phyloP scores from a whole-genome alignment of 192 early-diverging fungal species.

The Coemansia guatemalensis region DNA sequence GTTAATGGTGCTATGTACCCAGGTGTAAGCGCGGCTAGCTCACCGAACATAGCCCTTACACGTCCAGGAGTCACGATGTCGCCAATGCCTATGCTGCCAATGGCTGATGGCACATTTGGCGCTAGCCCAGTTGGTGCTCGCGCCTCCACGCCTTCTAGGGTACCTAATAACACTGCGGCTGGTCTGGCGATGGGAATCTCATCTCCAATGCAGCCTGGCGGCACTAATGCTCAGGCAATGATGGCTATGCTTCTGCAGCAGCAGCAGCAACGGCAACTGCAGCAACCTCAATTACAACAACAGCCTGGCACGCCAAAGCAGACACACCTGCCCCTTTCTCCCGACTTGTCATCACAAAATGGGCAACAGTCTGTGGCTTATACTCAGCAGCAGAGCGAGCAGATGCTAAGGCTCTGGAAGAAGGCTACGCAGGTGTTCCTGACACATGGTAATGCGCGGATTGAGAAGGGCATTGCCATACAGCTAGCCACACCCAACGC shows the following conservation, averaged over 20 bases:
- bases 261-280: constrained; percentile 31
- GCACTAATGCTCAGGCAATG: constrained; percentile 41
- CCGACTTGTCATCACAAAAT: constrained; percentile 15
- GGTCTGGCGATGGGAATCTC: constrained; percentile 12
- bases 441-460: constrained; percentile 44
- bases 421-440: constrained; percentile 44
- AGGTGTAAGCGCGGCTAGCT: constrained; percentile 13
- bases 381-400: constrained; percentile 28
- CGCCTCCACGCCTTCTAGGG: constrained; percentile 11
- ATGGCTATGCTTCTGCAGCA: constrained; percentile 50
- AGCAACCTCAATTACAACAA: constrained; percentile 26
- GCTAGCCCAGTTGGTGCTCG: constrained; percentile 1
- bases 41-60: constrained; percentile 18
- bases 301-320: constrained; percentile 28
- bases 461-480: constrained; percentile 27
- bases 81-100: constrained; percentile 7
- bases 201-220: constrained; percentile 16
- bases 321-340: constrained; percentile 29
- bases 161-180: constrained; percentile 3
- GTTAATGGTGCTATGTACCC: constrained; percentile 1
- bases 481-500: constrained; percentile 42
- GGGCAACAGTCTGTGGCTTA: constrained; percentile 4
- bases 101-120: constrained; percentile 12
- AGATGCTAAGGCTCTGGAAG: constrained; percentile 38
- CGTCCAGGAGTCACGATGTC: constrained; percentile 16